These are phyloP conservation scores for Endocalyx cinctus DNA, from an alignment of 2,329 filamentous ascomycete species.

Conservation along the genomic window DNA sequence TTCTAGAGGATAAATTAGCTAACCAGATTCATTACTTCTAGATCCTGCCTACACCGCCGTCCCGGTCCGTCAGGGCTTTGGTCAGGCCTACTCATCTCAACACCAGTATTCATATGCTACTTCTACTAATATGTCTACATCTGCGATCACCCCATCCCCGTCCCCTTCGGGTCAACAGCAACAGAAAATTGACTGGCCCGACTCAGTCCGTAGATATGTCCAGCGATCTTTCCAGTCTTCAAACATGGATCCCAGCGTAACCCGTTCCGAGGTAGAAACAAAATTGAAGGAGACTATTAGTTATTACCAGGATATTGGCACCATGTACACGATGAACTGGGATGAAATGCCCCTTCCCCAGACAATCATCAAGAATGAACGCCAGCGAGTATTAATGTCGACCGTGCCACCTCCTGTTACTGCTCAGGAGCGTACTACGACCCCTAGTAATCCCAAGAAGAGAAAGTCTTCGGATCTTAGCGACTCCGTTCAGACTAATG, in stretches of 20 bases:
- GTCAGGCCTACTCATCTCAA: slow-evolving; percentile 25
- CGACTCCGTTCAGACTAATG: slow-evolving; percentile 42
- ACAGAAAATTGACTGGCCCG: slow-evolving; percentile 72
- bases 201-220: slow-evolving; percentile 81
- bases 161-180: slow-evolving; percentile 31
- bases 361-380: slow-evolving; percentile 71
- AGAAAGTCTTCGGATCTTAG: slow-evolving; percentile 70
- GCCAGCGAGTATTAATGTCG: slow-evolving; percentile 43
- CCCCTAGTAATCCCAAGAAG: slow-evolving; percentile 56
- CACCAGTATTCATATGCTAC: slow-evolving; percentile 25
- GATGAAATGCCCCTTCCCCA: slow-evolving; percentile 78
- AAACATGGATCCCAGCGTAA: slow-evolving; percentile 60
- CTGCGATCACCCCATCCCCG: slow-evolving; percentile 22
- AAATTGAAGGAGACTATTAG: slow-evolving; percentile 86
- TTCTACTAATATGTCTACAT: slow-evolving; percentile 29
- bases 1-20: too few relatives aligned
- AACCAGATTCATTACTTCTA: slow-evolving; percentile 22
- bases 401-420: slow-evolving; percentile 11
- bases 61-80: slow-evolving; percentile 35
- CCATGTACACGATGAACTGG: slow-evolving; percentile 77
- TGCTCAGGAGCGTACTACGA: slow-evolving; percentile 9
- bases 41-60: slow-evolving; percentile 40
- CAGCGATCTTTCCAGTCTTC: slow-evolving; percentile 78
- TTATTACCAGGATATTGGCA: slow-evolving; percentile 68
- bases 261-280: slow-evolving; percentile 68